Percentiles rank a stretch among this genome's conserved stretches.
Evolutionary conservation across 805 yeast genomes (phyloP).

Genomic region (Metschnikowia baotianmanensis): DNA sequence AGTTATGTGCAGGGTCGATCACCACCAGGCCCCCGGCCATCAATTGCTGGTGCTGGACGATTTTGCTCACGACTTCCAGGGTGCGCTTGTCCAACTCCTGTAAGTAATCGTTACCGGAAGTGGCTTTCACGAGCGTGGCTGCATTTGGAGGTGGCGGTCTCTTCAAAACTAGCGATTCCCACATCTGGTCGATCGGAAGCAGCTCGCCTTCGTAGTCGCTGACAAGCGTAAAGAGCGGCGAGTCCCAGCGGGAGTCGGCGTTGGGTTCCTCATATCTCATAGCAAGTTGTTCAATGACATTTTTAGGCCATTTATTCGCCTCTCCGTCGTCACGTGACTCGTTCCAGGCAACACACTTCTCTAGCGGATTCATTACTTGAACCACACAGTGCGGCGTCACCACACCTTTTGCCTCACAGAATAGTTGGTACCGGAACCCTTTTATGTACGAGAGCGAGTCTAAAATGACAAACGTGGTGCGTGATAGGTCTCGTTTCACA

Average conservation of each 20-base stretch:
- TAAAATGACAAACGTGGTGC: constrained; percentile 70
- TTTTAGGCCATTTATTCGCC: constrained; percentile 63
- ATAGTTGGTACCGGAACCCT: constrained; percentile 91
- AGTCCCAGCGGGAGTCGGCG: constrained; percentile 84
- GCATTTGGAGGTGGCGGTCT: constrained; percentile 75
- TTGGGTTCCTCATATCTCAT: constrained; percentile 95
- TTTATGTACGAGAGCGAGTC: constrained; percentile 89
- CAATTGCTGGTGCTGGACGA: constrained; percentile 61
- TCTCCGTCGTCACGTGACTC: constrained; percentile 22
- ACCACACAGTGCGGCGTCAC: constrained; percentile 81
- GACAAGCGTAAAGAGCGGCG: constrained; percentile 77
- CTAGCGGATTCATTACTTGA: constrained; percentile 70
- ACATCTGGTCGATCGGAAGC: constrained; percentile 64
- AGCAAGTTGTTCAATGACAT: constrained; percentile 61
- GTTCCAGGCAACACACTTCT: constrained; percentile 65
- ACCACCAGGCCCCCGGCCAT: constrained; percentile 49
- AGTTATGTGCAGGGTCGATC: constrained; percentile 43
- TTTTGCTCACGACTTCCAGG: constrained; percentile 56
- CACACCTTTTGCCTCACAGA: constrained; percentile 86
- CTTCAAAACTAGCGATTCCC: constrained; percentile 58
- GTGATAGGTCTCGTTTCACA: constrained; percentile 74
- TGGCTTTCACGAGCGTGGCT: constrained; percentile 81
- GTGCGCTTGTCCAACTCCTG: constrained; percentile 77
- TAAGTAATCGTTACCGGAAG: constrained; percentile 69
- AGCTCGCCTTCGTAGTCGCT: constrained; percentile 47